These are phyloP conservation scores for Kwoniella shivajii DNA, from an alignment of 1,284 basidiomycete species.

Conservation along the genomic window DNA sequence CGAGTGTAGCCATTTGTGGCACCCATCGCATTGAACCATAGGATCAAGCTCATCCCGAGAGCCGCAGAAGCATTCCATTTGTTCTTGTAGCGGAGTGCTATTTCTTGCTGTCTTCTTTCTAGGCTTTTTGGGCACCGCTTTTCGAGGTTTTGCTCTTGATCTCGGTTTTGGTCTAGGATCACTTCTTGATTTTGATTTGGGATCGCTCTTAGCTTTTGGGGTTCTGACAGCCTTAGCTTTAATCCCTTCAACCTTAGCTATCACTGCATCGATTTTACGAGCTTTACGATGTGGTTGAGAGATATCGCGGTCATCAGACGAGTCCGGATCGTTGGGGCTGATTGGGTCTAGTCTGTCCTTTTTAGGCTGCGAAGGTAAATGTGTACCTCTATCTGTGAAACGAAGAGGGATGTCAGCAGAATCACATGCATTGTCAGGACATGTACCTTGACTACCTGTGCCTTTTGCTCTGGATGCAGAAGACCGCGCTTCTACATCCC, in stretches of 20 bases:
- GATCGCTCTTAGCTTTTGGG: slow-evolving; percentile 1
- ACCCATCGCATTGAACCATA: slow-evolving; percentile 19
- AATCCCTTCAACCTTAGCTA: too few species aligned
- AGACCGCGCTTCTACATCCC: neutral
- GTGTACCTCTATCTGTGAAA: too few species aligned
- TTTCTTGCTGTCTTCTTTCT: neutral
- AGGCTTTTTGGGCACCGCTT: neutral
- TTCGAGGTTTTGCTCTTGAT: neutral
- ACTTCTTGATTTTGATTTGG: neutral
- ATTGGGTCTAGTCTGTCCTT: too few species aligned
- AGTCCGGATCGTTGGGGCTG: too few species aligned
- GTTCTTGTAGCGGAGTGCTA: neutral
- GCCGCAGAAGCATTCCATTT: slow-evolving; percentile 18
- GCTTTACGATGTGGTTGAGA: too few species aligned
- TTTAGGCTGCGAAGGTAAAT: too few species aligned
- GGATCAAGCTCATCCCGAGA: slow-evolving; percentile 1
- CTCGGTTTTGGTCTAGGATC: neutral
- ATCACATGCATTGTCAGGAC: too few species aligned
- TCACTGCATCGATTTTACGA: too few species aligned
- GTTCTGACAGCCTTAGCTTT: neutral
- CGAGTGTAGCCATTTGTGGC: slow-evolving; percentile 17
- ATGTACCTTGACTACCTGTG: too few species aligned
- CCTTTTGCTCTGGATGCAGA: too few species aligned
- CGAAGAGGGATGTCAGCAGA: too few species aligned
- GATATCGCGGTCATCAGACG: too few species aligned